phyloP scores from a whole-genome alignment of 805 yeast genomes.

The Candida gorgasii region DNA sequence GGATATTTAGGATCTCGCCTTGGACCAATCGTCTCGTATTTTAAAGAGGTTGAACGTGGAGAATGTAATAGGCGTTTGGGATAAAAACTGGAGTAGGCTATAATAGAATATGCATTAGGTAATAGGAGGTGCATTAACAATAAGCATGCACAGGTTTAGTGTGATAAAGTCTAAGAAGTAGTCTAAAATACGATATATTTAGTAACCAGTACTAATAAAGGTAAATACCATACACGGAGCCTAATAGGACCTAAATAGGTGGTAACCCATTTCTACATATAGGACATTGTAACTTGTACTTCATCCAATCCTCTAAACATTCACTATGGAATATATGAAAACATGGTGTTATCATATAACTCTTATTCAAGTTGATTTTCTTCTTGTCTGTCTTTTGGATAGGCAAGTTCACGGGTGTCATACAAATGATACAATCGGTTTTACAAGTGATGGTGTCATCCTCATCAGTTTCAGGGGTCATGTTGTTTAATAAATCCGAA shows the following conservation, averaged over 20 bases:
- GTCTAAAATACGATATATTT: too few relatives aligned
- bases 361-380: constrained; percentile 28
- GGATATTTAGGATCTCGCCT: neutral
- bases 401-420: constrained; percentile 72
- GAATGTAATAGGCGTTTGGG: too few relatives aligned
- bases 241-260: constrained; percentile 66
- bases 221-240: too few relatives aligned
- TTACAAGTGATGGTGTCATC: constrained; percentile 40
- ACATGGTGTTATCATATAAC: constrained; percentile 88
- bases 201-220: too few relatives aligned
- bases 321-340: constrained; percentile 84
- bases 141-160: too few relatives aligned
- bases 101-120: too few relatives aligned
- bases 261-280: constrained; percentile 86
- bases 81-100: too few relatives aligned
- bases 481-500: constrained; percentile 46
- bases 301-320: constrained; percentile 94
- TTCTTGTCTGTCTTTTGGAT: constrained; percentile 22
- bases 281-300: constrained; percentile 89
- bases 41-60: too few relatives aligned
- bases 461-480: constrained; percentile 24
- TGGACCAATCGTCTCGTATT: too few relatives aligned
- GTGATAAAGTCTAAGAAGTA: too few relatives aligned
- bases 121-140: too few relatives aligned
- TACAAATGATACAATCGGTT: constrained; percentile 87